Evolutionary conservation across 371 early-diverging fungal genomes (phyloP).

Genomic region (Mortierella sp.): DNA sequence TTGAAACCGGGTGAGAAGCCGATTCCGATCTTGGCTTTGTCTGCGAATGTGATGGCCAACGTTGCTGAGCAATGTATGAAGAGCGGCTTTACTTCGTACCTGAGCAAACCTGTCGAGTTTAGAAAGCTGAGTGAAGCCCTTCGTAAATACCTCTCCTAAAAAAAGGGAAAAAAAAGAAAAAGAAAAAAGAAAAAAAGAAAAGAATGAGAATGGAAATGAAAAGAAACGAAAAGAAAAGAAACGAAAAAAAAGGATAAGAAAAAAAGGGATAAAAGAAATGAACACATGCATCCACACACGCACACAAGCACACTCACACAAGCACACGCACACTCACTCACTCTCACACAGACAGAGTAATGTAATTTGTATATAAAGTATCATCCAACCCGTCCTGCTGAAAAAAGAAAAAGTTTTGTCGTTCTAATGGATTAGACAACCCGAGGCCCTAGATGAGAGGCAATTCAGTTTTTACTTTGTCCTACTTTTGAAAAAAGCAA

Average conservation of each 20-base stretch:
- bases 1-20: constrained; percentile 44
- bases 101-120: constrained; percentile 75
- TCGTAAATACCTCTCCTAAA: constrained; percentile 40
- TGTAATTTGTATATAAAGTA: too few relatives aligned
- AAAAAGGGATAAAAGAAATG: neutral
- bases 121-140: constrained; percentile 69
- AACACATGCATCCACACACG: neutral
- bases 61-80: constrained; percentile 65
- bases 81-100: constrained; percentile 68
- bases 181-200: neutral
- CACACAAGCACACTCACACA: neutral
- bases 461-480: too few relatives aligned
- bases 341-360: too few relatives aligned
- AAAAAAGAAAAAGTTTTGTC: too few relatives aligned
- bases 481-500: too few relatives aligned
- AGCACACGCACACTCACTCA: neutral
- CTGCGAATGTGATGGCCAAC: constrained; percentile 75
- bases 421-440: too few relatives aligned
- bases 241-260: neutral
- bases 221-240: neutral
- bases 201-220: neutral
- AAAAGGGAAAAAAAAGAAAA: neutral
- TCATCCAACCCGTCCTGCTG: too few relatives aligned
- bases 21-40: constrained; percentile 69
- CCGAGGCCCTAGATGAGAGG: too few relatives aligned